A percentile compares a stretch with the other conserved stretches of the same genome.
Conservation (phyloP, 2,329 filamentous ascomycete genomes). For the Botryosphaeria agaves region DNA sequence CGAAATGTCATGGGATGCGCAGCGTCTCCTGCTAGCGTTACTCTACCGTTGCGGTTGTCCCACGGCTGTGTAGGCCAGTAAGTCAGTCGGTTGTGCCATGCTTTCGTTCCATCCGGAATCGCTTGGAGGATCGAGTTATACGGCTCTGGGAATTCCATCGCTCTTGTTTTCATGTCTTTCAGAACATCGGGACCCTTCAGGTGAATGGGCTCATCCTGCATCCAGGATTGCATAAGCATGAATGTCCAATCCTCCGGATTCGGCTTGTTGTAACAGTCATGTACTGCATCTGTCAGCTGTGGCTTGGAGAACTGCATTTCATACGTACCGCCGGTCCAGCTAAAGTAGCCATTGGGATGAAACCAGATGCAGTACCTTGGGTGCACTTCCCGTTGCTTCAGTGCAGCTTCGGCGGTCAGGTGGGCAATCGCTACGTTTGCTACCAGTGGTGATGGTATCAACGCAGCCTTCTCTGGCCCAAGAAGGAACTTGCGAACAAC, state of each 20-base stretch:
- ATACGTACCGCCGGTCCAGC: not conserved
- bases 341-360: not conserved
- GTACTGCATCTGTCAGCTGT: not conserved
- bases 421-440: not conserved
- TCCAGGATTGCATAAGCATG: not conserved
- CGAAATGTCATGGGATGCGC: conserved; percentile 29
- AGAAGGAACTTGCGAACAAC: conserved; percentile 5
- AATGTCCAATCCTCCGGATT: not conserved
- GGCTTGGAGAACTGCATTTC: not conserved
- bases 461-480: conserved; percentile 1
- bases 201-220: not conserved
- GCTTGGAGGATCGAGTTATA: conserved; percentile 6
- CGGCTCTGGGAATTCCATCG: conserved; percentile 3
- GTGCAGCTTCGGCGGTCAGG: not conserved
- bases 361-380: not conserved
- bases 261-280: not conserved
- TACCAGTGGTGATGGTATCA: not conserved
- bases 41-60: conserved; percentile 11
- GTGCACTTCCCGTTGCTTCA: not conserved
- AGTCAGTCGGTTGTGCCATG: conserved; percentile 5
- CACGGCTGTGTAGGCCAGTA: conserved; percentile 10
- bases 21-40: conserved; percentile 17
- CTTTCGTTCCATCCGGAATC: conserved; percentile 4
- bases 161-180: not conserved
- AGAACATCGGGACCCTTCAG: not conserved